phyloP scores from a whole-genome alignment of 768 basidiomycete genomes.

The Grammothele lineata region DNA sequence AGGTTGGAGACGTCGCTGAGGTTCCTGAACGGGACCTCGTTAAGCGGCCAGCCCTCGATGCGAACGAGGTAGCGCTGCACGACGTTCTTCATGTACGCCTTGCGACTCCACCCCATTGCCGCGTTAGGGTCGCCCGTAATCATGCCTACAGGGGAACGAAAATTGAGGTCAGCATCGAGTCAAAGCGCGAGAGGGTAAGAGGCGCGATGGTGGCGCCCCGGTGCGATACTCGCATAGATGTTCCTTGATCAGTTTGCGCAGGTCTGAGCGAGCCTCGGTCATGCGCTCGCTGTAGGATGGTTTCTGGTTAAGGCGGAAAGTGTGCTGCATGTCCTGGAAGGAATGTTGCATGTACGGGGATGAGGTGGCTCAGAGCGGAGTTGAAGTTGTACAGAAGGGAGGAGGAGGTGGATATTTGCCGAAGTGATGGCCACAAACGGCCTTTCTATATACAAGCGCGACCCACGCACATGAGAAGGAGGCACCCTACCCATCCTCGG shows the following conservation, averaged over 20 bases:
- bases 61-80: slow-evolving; percentile 23
- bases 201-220: not conserved
- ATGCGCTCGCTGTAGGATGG: slow-evolving; percentile 27
- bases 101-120: slow-evolving; percentile 22
- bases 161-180: not conserved
- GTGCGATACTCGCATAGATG: slow-evolving; percentile 19
- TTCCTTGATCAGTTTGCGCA: slow-evolving; percentile 25
- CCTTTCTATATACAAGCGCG: slow-evolving; percentile 7
- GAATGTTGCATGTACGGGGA: not conserved
- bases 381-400: slow-evolving; percentile 1
- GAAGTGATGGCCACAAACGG: slow-evolving; percentile 8
- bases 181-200: too few species aligned
- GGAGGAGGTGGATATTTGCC: slow-evolving; percentile 11
- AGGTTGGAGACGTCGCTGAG: slow-evolving; percentile 27
- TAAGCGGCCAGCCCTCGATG: slow-evolving; percentile 25
- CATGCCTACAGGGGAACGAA: slow-evolving; percentile 12
- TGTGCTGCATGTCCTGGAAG: slow-evolving; percentile 9
- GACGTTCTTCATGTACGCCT: slow-evolving; percentile 25
- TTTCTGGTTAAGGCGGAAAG: slow-evolving; percentile 23
- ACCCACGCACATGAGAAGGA: slow-evolving; percentile 1
- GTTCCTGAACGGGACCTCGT: slow-evolving; percentile 26
- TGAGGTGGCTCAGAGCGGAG: slow-evolving; percentile 13
- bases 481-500: not conserved
- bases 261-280: slow-evolving; percentile 25
- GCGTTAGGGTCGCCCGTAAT: slow-evolving; percentile 25